phyloP scores from a whole-genome alignment of 2,329 filamentous ascomycete species.

The Scytalidium sp. region DNA sequence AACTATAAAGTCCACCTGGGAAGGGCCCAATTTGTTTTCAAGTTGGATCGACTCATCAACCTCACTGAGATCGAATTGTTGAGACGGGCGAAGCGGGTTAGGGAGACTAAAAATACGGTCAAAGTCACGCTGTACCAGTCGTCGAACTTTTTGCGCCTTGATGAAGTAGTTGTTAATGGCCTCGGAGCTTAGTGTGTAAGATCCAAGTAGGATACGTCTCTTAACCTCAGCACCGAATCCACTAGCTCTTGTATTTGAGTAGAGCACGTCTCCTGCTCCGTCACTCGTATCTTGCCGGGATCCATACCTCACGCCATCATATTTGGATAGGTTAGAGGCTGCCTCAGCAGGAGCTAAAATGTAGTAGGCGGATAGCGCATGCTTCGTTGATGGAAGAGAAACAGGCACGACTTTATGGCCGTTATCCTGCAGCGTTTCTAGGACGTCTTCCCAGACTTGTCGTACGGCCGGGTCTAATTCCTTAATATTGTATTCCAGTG shows the following conservation, averaged over 20 bases:
- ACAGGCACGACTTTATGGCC: slow-evolving; percentile 74
- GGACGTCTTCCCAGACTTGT: slow-evolving; percentile 62
- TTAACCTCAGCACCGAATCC: slow-evolving; percentile 84
- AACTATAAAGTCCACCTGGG: slow-evolving; percentile 79
- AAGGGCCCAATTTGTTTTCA: slow-evolving; percentile 54
- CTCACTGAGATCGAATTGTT: slow-evolving; percentile 57
- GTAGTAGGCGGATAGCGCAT: slow-evolving; percentile 91
- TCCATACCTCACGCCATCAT: slow-evolving; percentile 95
- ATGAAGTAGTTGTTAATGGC: slow-evolving; percentile 97
- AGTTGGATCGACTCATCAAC: slow-evolving; percentile 50
- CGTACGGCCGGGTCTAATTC: slow-evolving; percentile 73
- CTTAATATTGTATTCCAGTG: slow-evolving; percentile 80
- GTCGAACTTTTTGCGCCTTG: slow-evolving; percentile 83
- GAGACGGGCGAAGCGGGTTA: slow-evolving; percentile 62
- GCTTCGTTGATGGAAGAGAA: slow-evolving; percentile 77
- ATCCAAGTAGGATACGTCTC: slow-evolving; percentile 81
- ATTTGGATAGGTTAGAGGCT: slow-evolving; percentile 93
- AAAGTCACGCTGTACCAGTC: slow-evolving; percentile 84
- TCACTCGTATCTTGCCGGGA: slow-evolving; percentile 36
- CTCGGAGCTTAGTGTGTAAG: slow-evolving; percentile 84
- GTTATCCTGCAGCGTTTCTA: slow-evolving; percentile 55
- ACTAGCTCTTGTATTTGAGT: slow-evolving; percentile 68
- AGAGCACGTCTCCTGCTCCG: slow-evolving; percentile 63
- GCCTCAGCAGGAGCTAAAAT: slow-evolving; percentile 93
- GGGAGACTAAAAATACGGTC: slow-evolving; percentile 68